Percentiles rank a stretch among this genome's conserved stretches.
Conservation (phyloP, 371 early-diverging fungal species). For the Dentiscutata heterogama region DNA sequence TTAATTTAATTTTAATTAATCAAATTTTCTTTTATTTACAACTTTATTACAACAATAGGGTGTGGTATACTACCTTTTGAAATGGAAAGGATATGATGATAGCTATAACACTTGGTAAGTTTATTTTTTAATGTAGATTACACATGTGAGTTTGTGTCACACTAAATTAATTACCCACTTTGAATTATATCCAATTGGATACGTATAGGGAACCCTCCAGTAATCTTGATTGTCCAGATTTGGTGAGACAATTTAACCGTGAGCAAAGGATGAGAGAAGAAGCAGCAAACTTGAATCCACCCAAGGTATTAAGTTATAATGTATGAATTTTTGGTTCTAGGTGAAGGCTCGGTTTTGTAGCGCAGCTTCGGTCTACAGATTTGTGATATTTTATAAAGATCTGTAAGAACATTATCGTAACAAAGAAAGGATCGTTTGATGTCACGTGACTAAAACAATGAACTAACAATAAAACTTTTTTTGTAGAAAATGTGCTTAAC, state of each 20-base stretch:
- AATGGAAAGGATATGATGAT: slow-evolving; percentile 1
- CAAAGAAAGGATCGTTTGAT: neutral
- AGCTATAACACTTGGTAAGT: neutral
- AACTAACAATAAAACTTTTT: neutral
- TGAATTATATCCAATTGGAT: neutral
- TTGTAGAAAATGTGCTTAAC: neutral
- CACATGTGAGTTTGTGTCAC: neutral
- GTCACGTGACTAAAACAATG: neutral
- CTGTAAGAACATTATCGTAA: neutral
- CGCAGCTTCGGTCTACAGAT: neutral
- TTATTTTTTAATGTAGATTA: neutral
- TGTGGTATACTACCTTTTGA: neutral
- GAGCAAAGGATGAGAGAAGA: slow-evolving; percentile 6
- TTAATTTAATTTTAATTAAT: neutral
- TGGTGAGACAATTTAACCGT: neutral
- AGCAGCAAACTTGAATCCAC: neutral
- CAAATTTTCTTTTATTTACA: neutral
- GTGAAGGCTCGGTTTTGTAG: neutral
- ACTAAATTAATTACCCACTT: neutral
- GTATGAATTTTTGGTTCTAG: too few relatives aligned
- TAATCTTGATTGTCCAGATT: slow-evolving; percentile 26
- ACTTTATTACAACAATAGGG: neutral
- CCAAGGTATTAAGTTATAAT: neutral
- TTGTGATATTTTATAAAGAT: neutral
- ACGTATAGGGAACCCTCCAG: slow-evolving; percentile 8